These are phyloP conservation scores for Lippia alba DNA, from an alignment of 305 asterid species.

Conservation along the genomic window DNA sequence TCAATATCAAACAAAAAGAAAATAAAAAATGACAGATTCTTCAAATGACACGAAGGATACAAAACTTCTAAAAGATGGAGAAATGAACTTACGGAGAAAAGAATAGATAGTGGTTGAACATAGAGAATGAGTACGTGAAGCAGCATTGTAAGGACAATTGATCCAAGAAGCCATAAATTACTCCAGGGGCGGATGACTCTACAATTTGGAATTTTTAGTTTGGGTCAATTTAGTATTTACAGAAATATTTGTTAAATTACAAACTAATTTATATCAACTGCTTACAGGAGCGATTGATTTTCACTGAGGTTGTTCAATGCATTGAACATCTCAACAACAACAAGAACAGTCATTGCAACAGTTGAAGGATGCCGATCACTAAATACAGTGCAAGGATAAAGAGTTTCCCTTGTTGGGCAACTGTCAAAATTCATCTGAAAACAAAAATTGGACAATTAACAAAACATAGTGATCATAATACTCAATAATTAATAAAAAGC, in stretches of 20 bases:
- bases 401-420: constrained; percentile 87
- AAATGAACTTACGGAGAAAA: constrained; percentile 81
- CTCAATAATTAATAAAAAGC: not conserved
- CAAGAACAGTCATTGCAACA: constrained; percentile 96
- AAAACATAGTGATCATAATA: constrained; percentile 3
- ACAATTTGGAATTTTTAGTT: constrained; percentile 24
- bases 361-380: constrained; percentile 96
- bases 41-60: not conserved
- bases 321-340: constrained; percentile 98
- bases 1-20: constrained; percentile 27
- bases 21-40: not conserved
- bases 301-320: constrained; percentile 98
- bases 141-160: constrained; percentile 86
- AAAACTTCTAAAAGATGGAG: constrained; percentile 22
- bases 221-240: constrained; percentile 21
- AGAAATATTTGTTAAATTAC: not conserved
- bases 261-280: constrained; percentile 18
- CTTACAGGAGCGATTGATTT: constrained; percentile 96
- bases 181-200: constrained; percentile 98
- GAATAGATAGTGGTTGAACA: constrained; percentile 80
- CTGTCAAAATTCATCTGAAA: constrained; percentile 90
- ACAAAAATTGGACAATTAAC: not conserved
- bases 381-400: constrained; percentile 78
- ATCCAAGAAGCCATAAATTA: constrained; percentile 95
- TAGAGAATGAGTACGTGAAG: constrained; percentile 86